Base-by-base conservation (phyloP, 202 grass and related monocot species). In the Saccharum hybrid region DNA sequence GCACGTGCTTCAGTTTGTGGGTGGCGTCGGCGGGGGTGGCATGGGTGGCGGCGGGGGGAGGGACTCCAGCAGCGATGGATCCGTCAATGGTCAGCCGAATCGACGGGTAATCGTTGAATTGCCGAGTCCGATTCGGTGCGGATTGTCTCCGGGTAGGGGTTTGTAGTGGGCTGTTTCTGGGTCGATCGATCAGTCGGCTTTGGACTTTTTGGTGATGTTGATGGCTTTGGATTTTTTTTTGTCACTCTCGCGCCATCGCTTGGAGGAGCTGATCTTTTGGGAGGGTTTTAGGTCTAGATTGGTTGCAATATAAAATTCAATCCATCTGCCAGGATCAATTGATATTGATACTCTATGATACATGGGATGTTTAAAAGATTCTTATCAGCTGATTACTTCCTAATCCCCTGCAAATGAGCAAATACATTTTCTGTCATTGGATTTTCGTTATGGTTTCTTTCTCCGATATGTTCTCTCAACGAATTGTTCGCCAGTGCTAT, bases 1-100 rank as follows among this genome's bases (percentile, higher is more conserved):
- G 67, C 88, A 86, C 84, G 79, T 82, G 10, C 68, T 76, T 65
- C 86, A 88, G 81, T 75, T 86, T 69, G 75, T 83, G 19, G 77
- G 79, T 18, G 69, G 66, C 13, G 75, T 43, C 39, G 82, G 30
- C 19, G 84, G 80, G 69, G 86, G 63, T 21, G 64, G 49, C 51
- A 70, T 81, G 66, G 15, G 66, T 28, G 86, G 82, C 1, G 68
- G 69, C 42, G 88, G 13, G 5, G 84, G 81, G 0, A 88, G 61
- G 36, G 95, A 94, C 84, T 97, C 90, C 52, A 90, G 92, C 87
- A 97, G 90, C 81, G 94, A 97, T 71, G 95, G 95, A 93, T 93
- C 92, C 38, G 49, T 54, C 57, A 93, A 78, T 77, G 88, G 89
- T 78, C 95, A 91, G 83, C 80, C 74, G 36, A 91, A 91, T 87